Conservation (phyloP, 176 grass and related monocot genomes). For the Otatea glauca region DNA sequence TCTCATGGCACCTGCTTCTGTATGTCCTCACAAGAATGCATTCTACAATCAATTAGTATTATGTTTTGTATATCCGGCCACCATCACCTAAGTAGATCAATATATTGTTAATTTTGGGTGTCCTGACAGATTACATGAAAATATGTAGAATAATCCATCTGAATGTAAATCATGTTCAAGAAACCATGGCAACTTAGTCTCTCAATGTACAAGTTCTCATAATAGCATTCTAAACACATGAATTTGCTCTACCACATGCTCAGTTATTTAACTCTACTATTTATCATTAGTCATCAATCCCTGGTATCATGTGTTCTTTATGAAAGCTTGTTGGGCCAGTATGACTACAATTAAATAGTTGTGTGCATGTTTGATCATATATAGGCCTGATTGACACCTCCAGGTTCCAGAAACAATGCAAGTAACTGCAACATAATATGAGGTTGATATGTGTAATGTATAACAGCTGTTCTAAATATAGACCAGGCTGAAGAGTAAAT, state of each 20-base stretch:
- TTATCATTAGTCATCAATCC: not conserved
- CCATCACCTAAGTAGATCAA: slow-evolving; percentile 9
- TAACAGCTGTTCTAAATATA: slow-evolving; percentile 5
- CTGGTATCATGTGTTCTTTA: not conserved
- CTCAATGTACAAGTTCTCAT: not conserved
- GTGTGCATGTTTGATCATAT: not conserved
- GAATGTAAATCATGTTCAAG: slow-evolving; percentile 12
- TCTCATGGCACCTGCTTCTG: not conserved
- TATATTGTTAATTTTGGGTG: slow-evolving; percentile 3
- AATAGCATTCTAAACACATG: slow-evolving; percentile 3
- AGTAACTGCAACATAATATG: not conserved
- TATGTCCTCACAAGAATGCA: slow-evolving; percentile 18
- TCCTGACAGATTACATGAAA: not conserved
- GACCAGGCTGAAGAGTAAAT: not conserved
- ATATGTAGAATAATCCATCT: not conserved
- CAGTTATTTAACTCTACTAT: not conserved
- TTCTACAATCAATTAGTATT: not conserved
- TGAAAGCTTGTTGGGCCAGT: not conserved
- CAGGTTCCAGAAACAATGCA: slow-evolving; percentile 15
- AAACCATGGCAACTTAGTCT: not conserved
- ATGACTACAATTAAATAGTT: not conserved
- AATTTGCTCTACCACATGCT: not conserved
- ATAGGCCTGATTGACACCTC: slow-evolving; percentile 2
- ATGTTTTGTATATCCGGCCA: not conserved
- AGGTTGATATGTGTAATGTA: not conserved